Conservation (phyloP, 2,329 filamentous ascomycete genomes). For the Fusarium sp. region DNA sequence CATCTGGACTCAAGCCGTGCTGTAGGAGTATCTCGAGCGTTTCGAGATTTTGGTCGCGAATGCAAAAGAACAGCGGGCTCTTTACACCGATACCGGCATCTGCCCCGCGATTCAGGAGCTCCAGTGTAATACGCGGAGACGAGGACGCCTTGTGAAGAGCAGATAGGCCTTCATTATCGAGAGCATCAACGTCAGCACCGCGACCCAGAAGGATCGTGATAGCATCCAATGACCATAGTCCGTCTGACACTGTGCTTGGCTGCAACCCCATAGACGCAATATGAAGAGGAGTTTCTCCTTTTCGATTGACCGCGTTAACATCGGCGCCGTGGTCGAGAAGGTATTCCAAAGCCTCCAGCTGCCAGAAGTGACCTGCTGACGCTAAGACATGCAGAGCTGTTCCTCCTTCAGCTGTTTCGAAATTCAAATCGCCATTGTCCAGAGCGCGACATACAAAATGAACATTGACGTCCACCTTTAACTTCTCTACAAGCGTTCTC, state of each 20-base stretch:
- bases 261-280: constrained; percentile 5
- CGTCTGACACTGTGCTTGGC: neutral
- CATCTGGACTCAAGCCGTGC: constrained; percentile 18
- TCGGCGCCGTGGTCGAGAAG: constrained; percentile 27
- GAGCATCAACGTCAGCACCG: constrained; percentile 31
- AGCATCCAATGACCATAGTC: constrained; percentile 17
- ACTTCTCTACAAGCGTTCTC: constrained; percentile 21
- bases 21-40: constrained; percentile 26
- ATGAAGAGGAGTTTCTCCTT: constrained; percentile 31
- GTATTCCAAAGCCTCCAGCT: constrained; percentile 29
- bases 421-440: neutral
- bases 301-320: neutral
- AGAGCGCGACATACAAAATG: neutral
- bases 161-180: constrained; percentile 3
- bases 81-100: neutral
- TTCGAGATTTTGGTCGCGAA: constrained; percentile 11
- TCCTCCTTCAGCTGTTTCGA: neutral
- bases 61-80: constrained; percentile 29
- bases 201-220: constrained; percentile 25
- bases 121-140: constrained; percentile 1
- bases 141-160: constrained; percentile 22
- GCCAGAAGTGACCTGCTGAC: constrained; percentile 28
- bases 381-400: constrained; percentile 38
- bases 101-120: constrained; percentile 25
- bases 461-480: constrained; percentile 31